Evolutionary conservation across 2,329 filamentous ascomycete species (phyloP).

Genomic region (Ascochyta lentis): DNA sequence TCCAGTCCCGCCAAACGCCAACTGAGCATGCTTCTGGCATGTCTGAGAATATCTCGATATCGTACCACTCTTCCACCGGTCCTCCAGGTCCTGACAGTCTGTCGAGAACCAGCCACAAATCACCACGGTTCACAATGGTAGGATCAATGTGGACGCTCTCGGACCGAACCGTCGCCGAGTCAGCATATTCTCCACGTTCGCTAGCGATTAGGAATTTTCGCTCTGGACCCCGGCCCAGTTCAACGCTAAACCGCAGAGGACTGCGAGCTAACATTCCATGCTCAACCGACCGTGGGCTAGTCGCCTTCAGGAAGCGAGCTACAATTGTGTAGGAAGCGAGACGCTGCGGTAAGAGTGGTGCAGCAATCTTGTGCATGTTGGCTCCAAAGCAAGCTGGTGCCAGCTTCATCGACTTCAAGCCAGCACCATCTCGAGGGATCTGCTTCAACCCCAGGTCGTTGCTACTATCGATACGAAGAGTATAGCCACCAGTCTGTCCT

Average conservation of each 20-base stretch:
- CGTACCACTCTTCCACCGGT: constrained; percentile 58
- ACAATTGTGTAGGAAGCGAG: constrained; percentile 69
- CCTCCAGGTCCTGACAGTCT: constrained; percentile 68
- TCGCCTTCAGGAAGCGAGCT: constrained; percentile 52
- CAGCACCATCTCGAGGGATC: constrained; percentile 76
- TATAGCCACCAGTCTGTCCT: constrained; percentile 76
- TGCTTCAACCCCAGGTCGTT: constrained; percentile 62
- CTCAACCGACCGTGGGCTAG: constrained; percentile 35
- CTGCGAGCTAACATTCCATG: constrained; percentile 45
- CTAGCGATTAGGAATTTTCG: constrained; percentile 70
- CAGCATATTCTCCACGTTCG: constrained; percentile 75
- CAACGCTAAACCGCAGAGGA: constrained; percentile 73
- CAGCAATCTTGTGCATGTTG: constrained; percentile 61
- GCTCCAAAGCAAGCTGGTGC: constrained; percentile 58
- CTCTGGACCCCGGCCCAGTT: constrained; percentile 74
- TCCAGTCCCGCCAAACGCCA: constrained; percentile 56
- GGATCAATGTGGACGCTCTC: constrained; percentile 78
- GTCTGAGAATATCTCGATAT: constrained; percentile 57
- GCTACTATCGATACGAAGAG: constrained; percentile 74
- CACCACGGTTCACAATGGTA: constrained; percentile 59
- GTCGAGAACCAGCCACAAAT: constrained; percentile 83
- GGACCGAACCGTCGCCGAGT: constrained; percentile 71
- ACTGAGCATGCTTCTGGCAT: constrained; percentile 52
- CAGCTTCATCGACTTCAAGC: constrained; percentile 70
- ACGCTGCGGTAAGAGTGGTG: constrained; percentile 57